Base-by-base conservation (phyloP, 352 stramenopile species). In the Thalassiosira sp. region DNA sequence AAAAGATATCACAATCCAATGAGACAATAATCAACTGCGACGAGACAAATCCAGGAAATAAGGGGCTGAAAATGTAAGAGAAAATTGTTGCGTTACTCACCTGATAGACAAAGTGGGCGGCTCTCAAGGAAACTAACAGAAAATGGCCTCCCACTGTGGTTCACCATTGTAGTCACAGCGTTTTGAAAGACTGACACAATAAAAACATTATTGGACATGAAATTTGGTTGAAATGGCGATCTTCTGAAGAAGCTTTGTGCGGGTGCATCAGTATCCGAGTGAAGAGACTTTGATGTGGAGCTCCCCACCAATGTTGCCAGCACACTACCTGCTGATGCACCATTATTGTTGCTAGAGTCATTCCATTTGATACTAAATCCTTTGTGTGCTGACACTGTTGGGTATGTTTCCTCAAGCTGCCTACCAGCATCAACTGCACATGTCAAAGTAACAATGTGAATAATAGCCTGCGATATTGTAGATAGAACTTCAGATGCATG, bases 171-270 rank as follows among this genome's bases (percentile, higher is more conserved):
- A 59, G 72, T 76, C 3, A 88, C 62, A 33, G 71, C 70, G 64
- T 76, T 85, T 63, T 89, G 83, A 46, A 86, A 81, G 5, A 89
- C 54, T 40, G 79, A 88, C 2, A 88, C 48, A 33, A 89, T 45
- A 45, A 89, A 88, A n/a, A 86, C 83, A 24, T 60, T 57, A 37
- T 89, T 88, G 5, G 79, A 82, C 20, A 84, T 72, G 35, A 82
- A 77, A 48, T 88, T 89, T 10, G 83, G 83, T 56, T 75, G 68
- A 66, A 88, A 89, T 24, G 75, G 71, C 51, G 60, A 24, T 64
- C 68, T 62, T 37, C 64, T 56, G 22, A 89, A 81, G 25, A 80
- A 53, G 11, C 31, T 69, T 33, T 57, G 48, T 48, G 33, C 18
- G 6, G 24, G 31, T 65, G 48, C n/a, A 15, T 56, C 66, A 25